phyloP scores from a whole-genome alignment of 768 basidiomycete species.

The Boletus edulis region DNA sequence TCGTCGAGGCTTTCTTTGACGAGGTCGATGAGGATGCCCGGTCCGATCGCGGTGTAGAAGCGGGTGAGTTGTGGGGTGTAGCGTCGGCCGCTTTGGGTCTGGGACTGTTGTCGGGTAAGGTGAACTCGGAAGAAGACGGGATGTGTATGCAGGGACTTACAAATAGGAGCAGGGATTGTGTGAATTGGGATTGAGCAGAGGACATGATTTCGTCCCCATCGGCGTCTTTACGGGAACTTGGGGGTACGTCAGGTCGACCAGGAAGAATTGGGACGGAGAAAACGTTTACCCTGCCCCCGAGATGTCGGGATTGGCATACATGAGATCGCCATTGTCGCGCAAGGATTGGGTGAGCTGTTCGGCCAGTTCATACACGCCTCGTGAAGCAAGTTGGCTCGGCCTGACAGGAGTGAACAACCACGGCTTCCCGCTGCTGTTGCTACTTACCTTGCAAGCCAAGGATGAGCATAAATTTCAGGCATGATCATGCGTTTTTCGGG shows the following conservation, averaged over 20 bases:
- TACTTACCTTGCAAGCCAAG: constrained; percentile 71
- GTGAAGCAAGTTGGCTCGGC: constrained; percentile 64
- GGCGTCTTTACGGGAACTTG: constrained; percentile 35
- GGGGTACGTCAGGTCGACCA: neutral
- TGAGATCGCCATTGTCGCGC: constrained; percentile 70
- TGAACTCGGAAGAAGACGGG: neutral
- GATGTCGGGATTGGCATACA: constrained; percentile 60
- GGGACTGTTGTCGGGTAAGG: constrained; percentile 49
- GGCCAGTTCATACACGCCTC: constrained; percentile 54
- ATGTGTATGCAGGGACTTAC: constrained; percentile 39
- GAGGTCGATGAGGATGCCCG: constrained; percentile 49
- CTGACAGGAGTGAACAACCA: constrained; percentile 32
- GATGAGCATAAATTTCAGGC: constrained; percentile 52
- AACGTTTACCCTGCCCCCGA: constrained; percentile 31
- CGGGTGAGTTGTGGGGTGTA: constrained; percentile 78
- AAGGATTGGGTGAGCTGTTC: constrained; percentile 69
- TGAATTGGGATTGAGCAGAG: constrained; percentile 69
- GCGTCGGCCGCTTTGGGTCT: constrained; percentile 72
- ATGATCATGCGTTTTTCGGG: constrained; percentile 68
- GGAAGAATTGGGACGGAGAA: neutral
- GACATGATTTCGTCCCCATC: constrained; percentile 65
- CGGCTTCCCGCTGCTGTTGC: too few species aligned
- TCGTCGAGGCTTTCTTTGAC: constrained; percentile 52
- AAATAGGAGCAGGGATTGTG: constrained; percentile 77
- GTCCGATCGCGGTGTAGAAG: constrained; percentile 67